Evolutionary conservation across 2,329 filamentous ascomycete species (phyloP), one percentile per base, ranked within the genome.

Genomic region (Xylaria sp.): DNA sequence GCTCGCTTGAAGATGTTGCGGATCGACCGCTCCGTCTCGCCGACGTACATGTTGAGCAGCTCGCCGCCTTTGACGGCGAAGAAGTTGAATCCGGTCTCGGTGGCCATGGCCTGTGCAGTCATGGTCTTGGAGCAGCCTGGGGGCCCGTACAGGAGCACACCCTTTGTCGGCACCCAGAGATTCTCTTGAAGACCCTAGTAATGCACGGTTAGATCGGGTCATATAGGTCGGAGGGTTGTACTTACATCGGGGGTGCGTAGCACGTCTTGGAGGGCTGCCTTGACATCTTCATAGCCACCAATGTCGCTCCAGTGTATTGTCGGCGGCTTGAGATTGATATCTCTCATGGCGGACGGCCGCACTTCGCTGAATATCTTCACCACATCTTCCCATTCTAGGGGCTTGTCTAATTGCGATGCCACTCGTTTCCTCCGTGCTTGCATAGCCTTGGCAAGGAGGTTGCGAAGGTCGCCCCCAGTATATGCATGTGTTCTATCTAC

Each of bases 61-160:
- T 97, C 94, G 37, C 92, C 92, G 25, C 93, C 94, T 78, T 97
- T 97, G 68, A 98, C 92, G 8, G 93, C 90, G 73, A 97, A 89
- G 81, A 97, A 97, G 76, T 97, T 97, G 77, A 96, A 89, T 3
- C 91, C 90, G 31, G 92, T 92, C 75, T 96, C 93, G 6, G 92
- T 96, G 15, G 94, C 94, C 69, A 96, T 87, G 28, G 94, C 94
- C 75, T 96, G 93, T 0, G 94, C 94, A 0, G 89, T 92, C 74
- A 97, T 86, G 0, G 94, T 98, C 78, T 98, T 98, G 67, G 93
- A 96, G 78, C 94, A 97, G 3, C 94, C 94, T 0, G 94, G 94
- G 0, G 94, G 94, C 0, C 94, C 94, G 75, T 97, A 97, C 2
- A 98, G 84, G 6, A 98, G 83, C 15, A 97, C 86, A 0, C 94